phyloP scores from a whole-genome alignment of 495 filamentous ascomycete species.

The Penicillium riverlandense region DNA sequence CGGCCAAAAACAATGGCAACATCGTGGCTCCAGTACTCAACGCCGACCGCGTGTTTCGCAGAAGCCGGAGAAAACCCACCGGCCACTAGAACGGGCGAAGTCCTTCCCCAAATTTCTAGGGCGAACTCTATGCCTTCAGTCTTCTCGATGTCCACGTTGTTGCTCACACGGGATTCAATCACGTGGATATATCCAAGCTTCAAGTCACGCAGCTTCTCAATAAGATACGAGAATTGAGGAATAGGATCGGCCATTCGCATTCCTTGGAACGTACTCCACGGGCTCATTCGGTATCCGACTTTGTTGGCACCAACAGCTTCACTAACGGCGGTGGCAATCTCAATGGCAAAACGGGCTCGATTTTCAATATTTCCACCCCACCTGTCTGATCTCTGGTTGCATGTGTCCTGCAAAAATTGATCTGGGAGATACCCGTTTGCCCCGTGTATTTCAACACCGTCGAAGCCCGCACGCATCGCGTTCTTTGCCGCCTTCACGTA shows the following conservation, averaged over 20 bases:
- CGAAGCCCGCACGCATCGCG: constrained; percentile 55
- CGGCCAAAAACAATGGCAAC: constrained; percentile 50
- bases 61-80: constrained; percentile 42
- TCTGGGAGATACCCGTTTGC: constrained; percentile 50
- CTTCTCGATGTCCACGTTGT: no score
- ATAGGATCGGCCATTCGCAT: no score
- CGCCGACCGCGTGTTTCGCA: constrained; percentile 15
- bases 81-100: constrained; percentile 43
- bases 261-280: no score
- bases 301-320: constrained; percentile 21
- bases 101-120: no score
- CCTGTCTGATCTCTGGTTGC: constrained; percentile 43
- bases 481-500: constrained; percentile 53
- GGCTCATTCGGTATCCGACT: constrained; percentile 24
- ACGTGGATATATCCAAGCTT: no score
- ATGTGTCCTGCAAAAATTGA: constrained; percentile 44
- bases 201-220: no score
- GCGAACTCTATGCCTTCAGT: no score
- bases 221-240: no score
- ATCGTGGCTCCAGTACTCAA: constrained; percentile 20
- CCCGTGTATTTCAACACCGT: constrained; percentile 50
- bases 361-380: constrained; percentile 48
- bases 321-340: constrained; percentile 27
- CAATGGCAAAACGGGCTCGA: constrained; percentile 37
- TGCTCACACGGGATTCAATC: no score